Conservation (phyloP, 805 yeast genomes). For the Schwanniomyces pseudopolymorphus region DNA sequence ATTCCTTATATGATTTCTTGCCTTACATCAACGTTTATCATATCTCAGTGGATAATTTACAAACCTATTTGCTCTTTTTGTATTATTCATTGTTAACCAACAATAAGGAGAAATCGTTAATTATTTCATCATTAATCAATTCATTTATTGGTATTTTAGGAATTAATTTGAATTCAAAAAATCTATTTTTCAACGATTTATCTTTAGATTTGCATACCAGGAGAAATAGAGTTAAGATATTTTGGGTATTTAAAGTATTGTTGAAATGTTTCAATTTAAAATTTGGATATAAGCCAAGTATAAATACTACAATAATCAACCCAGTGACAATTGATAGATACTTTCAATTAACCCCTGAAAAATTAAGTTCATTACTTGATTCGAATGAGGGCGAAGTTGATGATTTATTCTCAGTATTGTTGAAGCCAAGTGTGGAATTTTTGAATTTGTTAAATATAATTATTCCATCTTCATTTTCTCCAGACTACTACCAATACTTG, state of each 20-base stretch:
- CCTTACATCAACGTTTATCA: slow-evolving; percentile 50
- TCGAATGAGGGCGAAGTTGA: slow-evolving; percentile 22
- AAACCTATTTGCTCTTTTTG: slow-evolving; percentile 48
- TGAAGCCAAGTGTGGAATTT: slow-evolving; percentile 44
- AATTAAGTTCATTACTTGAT: slow-evolving; percentile 32
- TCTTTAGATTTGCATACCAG: slow-evolving; percentile 37
- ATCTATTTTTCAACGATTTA: slow-evolving; percentile 46
- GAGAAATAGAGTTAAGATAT: slow-evolving; percentile 39
- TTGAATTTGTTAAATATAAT: slow-evolving; percentile 43
- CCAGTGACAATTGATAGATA: slow-evolving; percentile 47
- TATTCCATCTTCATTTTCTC: slow-evolving; percentile 47
- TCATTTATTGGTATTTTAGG: slow-evolving; percentile 44
- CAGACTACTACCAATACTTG: slow-evolving; percentile 44
- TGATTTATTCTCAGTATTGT: slow-evolving; percentile 32
- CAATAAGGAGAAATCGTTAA: slow-evolving; percentile 40
- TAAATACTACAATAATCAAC: slow-evolving; percentile 46
- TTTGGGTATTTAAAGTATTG: slow-evolving; percentile 48
- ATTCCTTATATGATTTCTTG: slow-evolving; percentile 43
- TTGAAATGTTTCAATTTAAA: slow-evolving; percentile 42
- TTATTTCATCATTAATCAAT: slow-evolving; percentile 38
- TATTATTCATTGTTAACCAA: slow-evolving; percentile 47
- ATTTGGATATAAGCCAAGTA: slow-evolving; percentile 46
- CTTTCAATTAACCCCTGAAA: slow-evolving; percentile 44
- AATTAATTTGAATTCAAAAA: slow-evolving; percentile 41
- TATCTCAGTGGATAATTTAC: slow-evolving; percentile 47